Percentiles rank a stretch among this genome's conserved stretches.
Conservation (phyloP, 2,329 filamentous ascomycete genomes). For the Colletotrichum neosansevieriae region DNA sequence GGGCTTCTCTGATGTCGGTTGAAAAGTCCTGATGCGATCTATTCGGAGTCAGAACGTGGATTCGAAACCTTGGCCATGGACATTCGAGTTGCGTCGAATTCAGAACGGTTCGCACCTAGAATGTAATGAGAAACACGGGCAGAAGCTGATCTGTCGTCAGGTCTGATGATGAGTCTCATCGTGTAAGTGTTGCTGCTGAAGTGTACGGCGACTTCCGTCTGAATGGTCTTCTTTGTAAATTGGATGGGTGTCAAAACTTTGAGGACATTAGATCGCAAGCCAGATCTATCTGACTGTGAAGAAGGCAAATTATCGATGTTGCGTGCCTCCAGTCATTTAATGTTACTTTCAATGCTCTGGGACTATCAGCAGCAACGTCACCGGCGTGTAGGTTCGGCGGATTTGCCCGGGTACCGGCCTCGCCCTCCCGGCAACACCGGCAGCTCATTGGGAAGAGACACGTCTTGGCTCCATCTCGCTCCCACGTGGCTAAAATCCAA, state of each 20-base stretch:
- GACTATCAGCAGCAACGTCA: background rate
- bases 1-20: slow-evolving; percentile 41
- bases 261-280: too few species aligned
- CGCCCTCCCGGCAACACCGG: slow-evolving; percentile 21
- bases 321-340: background rate
- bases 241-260: too few species aligned
- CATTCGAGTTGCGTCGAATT: too few species aligned
- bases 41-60: slow-evolving; percentile 48
- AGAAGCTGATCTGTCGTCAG: slow-evolving; percentile 71
- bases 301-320: background rate
- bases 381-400: background rate
- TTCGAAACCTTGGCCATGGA: too few species aligned
- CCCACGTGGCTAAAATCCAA: slow-evolving; percentile 26
- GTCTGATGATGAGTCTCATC: slow-evolving; percentile 81
- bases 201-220: too few species aligned
- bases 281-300: too few species aligned
- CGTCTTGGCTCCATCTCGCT: slow-evolving; percentile 4
- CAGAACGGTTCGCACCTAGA: slow-evolving; percentile 61
- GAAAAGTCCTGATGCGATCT: slow-evolving; percentile 48
- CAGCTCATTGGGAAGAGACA: slow-evolving; percentile 16
- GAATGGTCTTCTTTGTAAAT: too few species aligned
- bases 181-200: slow-evolving; percentile 26
- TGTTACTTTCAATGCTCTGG: slow-evolving; percentile 1
- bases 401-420: slow-evolving; percentile 23
- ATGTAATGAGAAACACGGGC: slow-evolving; percentile 80